These are phyloP conservation scores for Agrocybe pediades DNA, from an alignment of 768 basidiomycete species.

Conservation along the genomic window DNA sequence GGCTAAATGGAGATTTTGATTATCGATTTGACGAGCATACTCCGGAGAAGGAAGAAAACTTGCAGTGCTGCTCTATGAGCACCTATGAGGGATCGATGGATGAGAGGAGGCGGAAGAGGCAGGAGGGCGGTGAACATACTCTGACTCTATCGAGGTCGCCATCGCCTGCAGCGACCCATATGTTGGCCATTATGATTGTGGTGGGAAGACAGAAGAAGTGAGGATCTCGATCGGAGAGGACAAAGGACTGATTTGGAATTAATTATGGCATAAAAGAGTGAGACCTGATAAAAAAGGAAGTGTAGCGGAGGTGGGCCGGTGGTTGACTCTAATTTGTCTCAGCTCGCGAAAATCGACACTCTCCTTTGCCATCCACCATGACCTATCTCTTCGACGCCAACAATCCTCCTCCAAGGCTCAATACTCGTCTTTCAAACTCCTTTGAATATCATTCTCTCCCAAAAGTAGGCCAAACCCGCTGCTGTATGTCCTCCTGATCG, in stretches of 20 bases:
- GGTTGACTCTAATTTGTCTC: slow-evolving; percentile 18
- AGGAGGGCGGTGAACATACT: slow-evolving; percentile 40
- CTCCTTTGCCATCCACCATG: slow-evolving; percentile 16
- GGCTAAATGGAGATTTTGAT: slow-evolving; percentile 42
- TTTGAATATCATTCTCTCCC: slow-evolving; percentile 44
- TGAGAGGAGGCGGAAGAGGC: slow-evolving; percentile 10
- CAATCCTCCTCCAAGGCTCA: slow-evolving; percentile 15
- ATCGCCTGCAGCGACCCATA: slow-evolving; percentile 93
- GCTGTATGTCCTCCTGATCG: slow-evolving; percentile 62
- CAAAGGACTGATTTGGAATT: slow-evolving; percentile 21
- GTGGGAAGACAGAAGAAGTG: slow-evolving; percentile 5
- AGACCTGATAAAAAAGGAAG: background rate
- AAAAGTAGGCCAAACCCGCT: slow-evolving; percentile 71
- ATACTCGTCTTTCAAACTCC: slow-evolving; percentile 29
- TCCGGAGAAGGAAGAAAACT: slow-evolving; percentile 29
- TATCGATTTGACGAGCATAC: slow-evolving; percentile 24
- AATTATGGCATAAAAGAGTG: slow-evolving; percentile 19
- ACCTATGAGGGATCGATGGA: slow-evolving; percentile 42
- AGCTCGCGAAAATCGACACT: slow-evolving; percentile 4
- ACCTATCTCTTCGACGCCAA: slow-evolving; percentile 17
- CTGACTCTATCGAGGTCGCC: slow-evolving; percentile 79
- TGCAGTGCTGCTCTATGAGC: slow-evolving; percentile 61
- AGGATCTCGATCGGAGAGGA: slow-evolving; percentile 26
- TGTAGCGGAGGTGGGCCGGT: slow-evolving; percentile 9
- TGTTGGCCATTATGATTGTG: slow-evolving; percentile 45